Percentiles rank a stretch among this genome's conserved stretches.
Conservation (phyloP, 83 land plant species). For the Thuja plicata region DNA sequence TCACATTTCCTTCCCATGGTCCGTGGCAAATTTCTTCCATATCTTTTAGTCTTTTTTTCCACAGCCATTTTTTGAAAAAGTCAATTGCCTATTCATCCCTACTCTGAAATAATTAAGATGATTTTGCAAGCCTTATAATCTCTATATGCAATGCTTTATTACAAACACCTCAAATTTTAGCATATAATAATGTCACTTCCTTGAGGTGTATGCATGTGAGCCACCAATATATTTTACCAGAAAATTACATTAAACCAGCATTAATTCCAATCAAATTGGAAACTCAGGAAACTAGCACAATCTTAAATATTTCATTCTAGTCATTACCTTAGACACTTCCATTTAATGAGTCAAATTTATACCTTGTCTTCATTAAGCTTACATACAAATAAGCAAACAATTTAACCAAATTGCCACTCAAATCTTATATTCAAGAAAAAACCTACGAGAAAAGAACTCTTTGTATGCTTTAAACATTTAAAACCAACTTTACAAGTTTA, state of each 20-base stretch:
- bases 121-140: too few relatives aligned
- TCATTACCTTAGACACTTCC: not conserved
- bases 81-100: too few relatives aligned
- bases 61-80: too few relatives aligned
- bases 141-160: not conserved
- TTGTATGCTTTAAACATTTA: not conserved
- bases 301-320: not conserved
- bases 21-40: not conserved
- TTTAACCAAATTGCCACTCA: not conserved
- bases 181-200: not conserved
- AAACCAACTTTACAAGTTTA: not conserved
- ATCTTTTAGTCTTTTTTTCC: not conserved
- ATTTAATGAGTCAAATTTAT: not conserved
- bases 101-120: too few relatives aligned
- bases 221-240: not conserved
- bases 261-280: not conserved
- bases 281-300: not conserved
- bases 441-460: not conserved
- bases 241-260: not conserved
- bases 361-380: not conserved
- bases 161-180: not conserved
- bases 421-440: not conserved
- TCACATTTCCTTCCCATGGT: not conserved
- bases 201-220: not conserved
- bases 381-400: not conserved